Conservation (phyloP, 1,284 basidiomycete genomes). For the Cystobasidiaceae sp. region DNA sequence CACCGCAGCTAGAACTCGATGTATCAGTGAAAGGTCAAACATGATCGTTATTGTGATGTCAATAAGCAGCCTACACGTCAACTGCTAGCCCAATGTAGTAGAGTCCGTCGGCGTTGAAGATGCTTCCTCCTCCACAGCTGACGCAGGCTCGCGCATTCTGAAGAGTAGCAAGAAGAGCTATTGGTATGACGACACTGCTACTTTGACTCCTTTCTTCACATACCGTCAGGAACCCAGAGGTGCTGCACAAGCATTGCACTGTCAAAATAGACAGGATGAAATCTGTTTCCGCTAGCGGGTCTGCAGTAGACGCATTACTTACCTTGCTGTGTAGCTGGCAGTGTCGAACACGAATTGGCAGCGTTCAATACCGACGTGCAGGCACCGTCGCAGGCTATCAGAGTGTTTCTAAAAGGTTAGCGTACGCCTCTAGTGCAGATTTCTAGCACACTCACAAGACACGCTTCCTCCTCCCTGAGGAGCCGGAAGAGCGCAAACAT, state of each 20-base stretch:
- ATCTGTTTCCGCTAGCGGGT: too few species aligned
- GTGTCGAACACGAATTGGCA: neutral
- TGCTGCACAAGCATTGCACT: neutral
- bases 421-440: neutral
- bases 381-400: neutral
- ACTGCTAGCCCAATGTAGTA: neutral
- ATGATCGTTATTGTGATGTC: neutral
- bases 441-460: neutral
- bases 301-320: too few species aligned
- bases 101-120: neutral
- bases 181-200: too few species aligned
- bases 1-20: neutral
- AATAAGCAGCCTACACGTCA: neutral
- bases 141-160: neutral
- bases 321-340: constrained; percentile 8
- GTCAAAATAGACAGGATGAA: too few species aligned
- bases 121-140: neutral
- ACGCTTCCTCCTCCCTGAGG: too few species aligned
- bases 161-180: neutral
- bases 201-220: neutral
- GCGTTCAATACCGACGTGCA: neutral
- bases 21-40: neutral
- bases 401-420: neutral
- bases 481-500: neutral
- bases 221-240: neutral